A percentile compares a stretch with the other conserved stretches of the same genome.
phyloP scores from a whole-genome alignment of 2,329 filamentous ascomycete genomes.

The Lizonia empirigonia region DNA sequence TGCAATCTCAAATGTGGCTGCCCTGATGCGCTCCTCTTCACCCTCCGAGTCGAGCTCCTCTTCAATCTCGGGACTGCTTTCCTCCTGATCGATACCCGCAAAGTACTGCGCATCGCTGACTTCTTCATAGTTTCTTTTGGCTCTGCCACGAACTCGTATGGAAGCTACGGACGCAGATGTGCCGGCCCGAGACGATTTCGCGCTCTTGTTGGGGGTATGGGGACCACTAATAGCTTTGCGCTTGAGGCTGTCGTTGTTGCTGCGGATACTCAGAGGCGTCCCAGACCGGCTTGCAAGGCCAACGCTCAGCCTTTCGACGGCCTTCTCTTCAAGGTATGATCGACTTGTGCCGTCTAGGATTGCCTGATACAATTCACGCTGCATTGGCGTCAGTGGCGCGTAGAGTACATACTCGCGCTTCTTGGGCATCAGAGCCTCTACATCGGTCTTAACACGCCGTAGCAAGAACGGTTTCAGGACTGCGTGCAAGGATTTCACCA shows the following conservation, averaged over 20 bases:
- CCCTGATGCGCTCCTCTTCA: constrained; percentile 67
- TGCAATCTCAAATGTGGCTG: constrained; percentile 74
- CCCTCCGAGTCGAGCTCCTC: constrained; percentile 54
- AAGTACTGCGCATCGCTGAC: constrained; percentile 87
- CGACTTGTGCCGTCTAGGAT: constrained; percentile 65
- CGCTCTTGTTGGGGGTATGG: constrained; percentile 68
- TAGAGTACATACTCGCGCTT: constrained; percentile 97
- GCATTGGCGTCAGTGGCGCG: constrained; percentile 86
- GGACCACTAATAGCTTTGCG: constrained; percentile 58
- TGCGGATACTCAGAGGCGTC: constrained; percentile 54
- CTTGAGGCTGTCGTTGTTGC: constrained; percentile 59
- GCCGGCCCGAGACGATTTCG: constrained; percentile 74
- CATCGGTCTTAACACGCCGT: constrained; percentile 88
- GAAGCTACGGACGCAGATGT: constrained; percentile 67
- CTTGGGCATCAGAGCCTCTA: constrained; percentile 87
- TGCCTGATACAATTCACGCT: constrained; percentile 86
- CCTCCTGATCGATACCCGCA: constrained; percentile 68
- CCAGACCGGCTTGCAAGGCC: constrained; percentile 49
- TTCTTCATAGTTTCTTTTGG: constrained; percentile 66
- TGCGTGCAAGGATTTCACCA: constrained; percentile 87
- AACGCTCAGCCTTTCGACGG: constrained; percentile 66
- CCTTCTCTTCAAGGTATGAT: constrained; percentile 73
- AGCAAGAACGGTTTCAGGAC: constrained; percentile 91
- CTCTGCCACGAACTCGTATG: constrained; percentile 59
- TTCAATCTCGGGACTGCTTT: constrained; percentile 50